A percentile compares a stretch with the other conserved stretches of the same genome.
phyloP scores from a whole-genome alignment of 768 basidiomycete genomes.

The Hericium alpestre region DNA sequence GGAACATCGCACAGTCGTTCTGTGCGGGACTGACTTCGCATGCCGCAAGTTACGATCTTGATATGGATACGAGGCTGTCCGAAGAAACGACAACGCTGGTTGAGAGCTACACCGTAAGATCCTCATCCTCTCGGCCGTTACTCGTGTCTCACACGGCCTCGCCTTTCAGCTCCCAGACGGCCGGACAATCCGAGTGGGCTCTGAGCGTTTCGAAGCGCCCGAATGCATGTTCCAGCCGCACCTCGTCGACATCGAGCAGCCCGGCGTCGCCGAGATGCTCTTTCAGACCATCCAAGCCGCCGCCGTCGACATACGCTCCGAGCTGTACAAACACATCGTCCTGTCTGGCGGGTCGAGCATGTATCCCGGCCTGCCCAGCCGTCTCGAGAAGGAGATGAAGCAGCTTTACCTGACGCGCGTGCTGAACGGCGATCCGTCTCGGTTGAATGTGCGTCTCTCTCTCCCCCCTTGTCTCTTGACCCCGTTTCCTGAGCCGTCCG shows the following conservation, averaged over 20 bases:
- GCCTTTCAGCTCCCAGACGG: slow-evolving; percentile 72
- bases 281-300: slow-evolving; percentile 92
- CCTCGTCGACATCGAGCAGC: slow-evolving; percentile 93
- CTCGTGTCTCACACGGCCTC: slow-evolving; percentile 20
- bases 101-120: slow-evolving; percentile 80
- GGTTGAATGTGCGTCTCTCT: slow-evolving; percentile 64
- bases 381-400: slow-evolving; percentile 99
- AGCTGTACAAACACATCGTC: slow-evolving; percentile 96
- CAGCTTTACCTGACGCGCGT: slow-evolving; percentile 94
- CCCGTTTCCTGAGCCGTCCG: neutral
- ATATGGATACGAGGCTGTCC: slow-evolving; percentile 81
- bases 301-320: slow-evolving; percentile 78
- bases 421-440: slow-evolving; percentile 67
- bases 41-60: slow-evolving; percentile 77
- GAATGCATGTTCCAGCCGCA: slow-evolving; percentile 99
- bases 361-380: slow-evolving; percentile 95
- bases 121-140: neutral
- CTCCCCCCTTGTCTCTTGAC: neutral
- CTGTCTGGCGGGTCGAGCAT: slow-evolving; percentile 96
- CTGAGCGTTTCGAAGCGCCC: slow-evolving; percentile 96
- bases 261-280: slow-evolving; percentile 96
- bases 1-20: no score
- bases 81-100: slow-evolving; percentile 96
- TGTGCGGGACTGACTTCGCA: neutral
- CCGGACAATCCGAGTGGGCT: slow-evolving; percentile 92